Evolutionary conservation across 116 monocot species (phyloP).

Genomic region (Papilionanthe hybrid): DNA sequence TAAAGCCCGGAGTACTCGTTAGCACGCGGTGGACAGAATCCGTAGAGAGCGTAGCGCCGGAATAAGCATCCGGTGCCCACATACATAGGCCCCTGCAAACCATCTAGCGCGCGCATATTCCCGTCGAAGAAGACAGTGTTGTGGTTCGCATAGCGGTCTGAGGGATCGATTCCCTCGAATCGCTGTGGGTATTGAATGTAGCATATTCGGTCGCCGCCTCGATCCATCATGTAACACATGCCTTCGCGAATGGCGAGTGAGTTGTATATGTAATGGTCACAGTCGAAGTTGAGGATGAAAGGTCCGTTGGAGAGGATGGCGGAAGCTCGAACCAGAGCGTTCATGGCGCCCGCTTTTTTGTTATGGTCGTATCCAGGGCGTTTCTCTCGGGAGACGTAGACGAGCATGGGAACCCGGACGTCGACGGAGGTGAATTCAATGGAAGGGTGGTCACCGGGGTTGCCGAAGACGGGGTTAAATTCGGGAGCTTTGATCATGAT

Average conservation of each 20-base stretch:
- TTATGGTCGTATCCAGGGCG: conserved; percentile 81
- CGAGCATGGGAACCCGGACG: conserved; percentile 72
- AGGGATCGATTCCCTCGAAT: conserved; percentile 94
- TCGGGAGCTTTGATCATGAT: conserved; percentile 67
- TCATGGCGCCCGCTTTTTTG: conserved; percentile 97
- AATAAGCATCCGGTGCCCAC: conserved; percentile 52
- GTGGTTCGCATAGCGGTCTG: conserved; percentile 95
- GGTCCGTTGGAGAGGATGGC: conserved; percentile 90
- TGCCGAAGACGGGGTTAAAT: conserved; percentile 39
- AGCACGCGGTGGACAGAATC: conserved; percentile 35
- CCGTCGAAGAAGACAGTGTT: conserved; percentile 98
- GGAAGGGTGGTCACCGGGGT: conserved; percentile 48
- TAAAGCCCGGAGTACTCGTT: conserved; percentile 47
- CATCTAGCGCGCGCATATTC: conserved; percentile 91
- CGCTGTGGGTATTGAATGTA: conserved; percentile 92
- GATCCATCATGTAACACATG: conserved; percentile 98
- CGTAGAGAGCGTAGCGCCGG: conserved; percentile 37
- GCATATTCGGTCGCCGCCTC: conserved; percentile 91
- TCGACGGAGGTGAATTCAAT: conserved; percentile 75
- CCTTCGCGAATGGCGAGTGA: conserved; percentile 73
- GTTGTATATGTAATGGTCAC: conserved; percentile 94
- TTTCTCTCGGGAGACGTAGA: conserved; percentile 86
- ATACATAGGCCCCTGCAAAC: conserved; percentile 65
- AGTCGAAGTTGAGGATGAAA: conserved; percentile 95
- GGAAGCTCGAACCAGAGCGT: conserved; percentile 75